Percentiles rank a stretch among this genome's conserved stretches.
phyloP scores from a whole-genome alignment of 768 basidiomycete species.

The Phaeotremella skinneri region DNA sequence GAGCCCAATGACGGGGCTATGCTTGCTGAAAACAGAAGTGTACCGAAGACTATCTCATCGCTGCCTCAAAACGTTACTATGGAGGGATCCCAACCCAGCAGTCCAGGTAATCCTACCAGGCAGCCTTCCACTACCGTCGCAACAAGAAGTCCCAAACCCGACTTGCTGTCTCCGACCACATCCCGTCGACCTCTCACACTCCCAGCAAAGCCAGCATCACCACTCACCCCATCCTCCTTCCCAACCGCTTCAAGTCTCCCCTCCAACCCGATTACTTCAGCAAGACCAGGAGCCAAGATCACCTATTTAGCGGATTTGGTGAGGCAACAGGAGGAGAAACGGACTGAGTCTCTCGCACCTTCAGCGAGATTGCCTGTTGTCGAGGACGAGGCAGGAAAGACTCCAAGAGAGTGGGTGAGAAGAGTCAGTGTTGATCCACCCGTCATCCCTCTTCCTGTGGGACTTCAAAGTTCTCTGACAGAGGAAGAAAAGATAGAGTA shows the following conservation, averaged over 20 bases:
- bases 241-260: too few species aligned
- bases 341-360: slow-evolving; percentile 3
- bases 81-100: too few species aligned
- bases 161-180: too few species aligned
- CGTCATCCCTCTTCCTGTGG: neutral
- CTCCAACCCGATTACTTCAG: neutral
- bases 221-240: too few species aligned
- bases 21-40: neutral
- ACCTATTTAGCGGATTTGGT: slow-evolving; percentile 26
- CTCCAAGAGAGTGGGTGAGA: neutral
- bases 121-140: too few species aligned
- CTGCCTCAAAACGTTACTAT: too few species aligned
- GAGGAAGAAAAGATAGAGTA: too few species aligned
- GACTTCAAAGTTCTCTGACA: neutral
- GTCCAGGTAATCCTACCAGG: too few species aligned
- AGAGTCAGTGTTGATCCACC: slow-evolving; percentile 6
- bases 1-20: slow-evolving; percentile 5
- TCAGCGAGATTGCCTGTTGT: neutral
- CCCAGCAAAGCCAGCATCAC: too few species aligned
- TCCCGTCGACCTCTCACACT: too few species aligned
- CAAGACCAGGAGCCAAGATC: slow-evolving; percentile 1
- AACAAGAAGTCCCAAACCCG: too few species aligned
- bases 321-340: slow-evolving; percentile 12
- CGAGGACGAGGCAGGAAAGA: neutral
- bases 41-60: too few species aligned